Evolutionary conservation across 1,139 yeast genomes (phyloP).

Genomic region (Torulaspora globosa): DNA sequence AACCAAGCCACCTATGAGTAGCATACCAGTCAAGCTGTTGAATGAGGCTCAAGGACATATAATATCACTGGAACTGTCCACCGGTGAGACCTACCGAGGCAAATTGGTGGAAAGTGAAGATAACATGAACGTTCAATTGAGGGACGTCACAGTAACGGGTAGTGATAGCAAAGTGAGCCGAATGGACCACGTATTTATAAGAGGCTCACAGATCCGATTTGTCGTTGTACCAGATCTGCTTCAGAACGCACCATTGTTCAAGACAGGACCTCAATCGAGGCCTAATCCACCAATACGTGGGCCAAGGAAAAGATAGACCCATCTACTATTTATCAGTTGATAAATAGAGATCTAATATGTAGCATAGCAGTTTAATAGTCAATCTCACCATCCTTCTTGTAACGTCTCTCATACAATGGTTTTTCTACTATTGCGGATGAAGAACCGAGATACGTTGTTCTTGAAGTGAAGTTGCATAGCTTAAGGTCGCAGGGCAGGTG

Average conservation of each 20-base stretch:
- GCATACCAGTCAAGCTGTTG: slow-evolving; percentile 80
- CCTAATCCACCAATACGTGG: slow-evolving; percentile 72
- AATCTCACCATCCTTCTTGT: neutral
- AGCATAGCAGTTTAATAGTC: neutral
- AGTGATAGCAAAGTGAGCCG: slow-evolving; percentile 71
- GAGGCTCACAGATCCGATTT: slow-evolving; percentile 88
- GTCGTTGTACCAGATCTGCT: slow-evolving; percentile 85
- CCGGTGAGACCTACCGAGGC: slow-evolving; percentile 87
- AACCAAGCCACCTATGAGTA: slow-evolving; percentile 21
- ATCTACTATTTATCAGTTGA: neutral
- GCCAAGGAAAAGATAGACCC: slow-evolving; percentile 42
- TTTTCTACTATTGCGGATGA: neutral
- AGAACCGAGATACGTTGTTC: neutral
- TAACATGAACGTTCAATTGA: slow-evolving; percentile 86
- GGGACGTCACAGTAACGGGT: slow-evolving; percentile 77
- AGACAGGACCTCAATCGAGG: slow-evolving; percentile 55
- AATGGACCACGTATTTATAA: slow-evolving; percentile 79
- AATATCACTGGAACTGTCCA: slow-evolving; percentile 74
- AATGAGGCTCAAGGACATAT: slow-evolving; percentile 90
- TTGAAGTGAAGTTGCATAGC: neutral
- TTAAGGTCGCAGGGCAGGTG: neutral
- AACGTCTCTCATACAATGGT: neutral
- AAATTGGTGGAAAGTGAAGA: slow-evolving; percentile 75
- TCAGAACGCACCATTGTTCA: slow-evolving; percentile 80
- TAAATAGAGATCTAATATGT: neutral